Evolutionary conservation across 1,139 yeast species (phyloP).

Genomic region (Torulaspora globosa): DNA sequence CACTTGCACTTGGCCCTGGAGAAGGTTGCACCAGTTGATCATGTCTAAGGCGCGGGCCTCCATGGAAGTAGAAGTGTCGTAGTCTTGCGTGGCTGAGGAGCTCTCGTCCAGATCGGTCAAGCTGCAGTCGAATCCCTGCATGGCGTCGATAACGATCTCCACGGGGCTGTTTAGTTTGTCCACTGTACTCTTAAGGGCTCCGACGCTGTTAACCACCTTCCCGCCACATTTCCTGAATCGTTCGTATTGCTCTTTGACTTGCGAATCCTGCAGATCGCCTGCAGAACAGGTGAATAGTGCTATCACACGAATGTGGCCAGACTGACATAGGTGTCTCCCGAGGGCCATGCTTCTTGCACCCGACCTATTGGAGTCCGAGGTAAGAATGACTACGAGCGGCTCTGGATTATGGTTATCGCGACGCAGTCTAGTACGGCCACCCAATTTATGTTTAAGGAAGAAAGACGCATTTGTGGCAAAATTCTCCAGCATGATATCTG

Average conservation of each 20-base stretch:
- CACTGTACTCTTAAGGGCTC: slow-evolving; percentile 38
- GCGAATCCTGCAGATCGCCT: slow-evolving; percentile 26
- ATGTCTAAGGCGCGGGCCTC: slow-evolving; percentile 33
- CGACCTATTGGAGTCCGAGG: slow-evolving; percentile 66
- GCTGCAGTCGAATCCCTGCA: slow-evolving; percentile 77
- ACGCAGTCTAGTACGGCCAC: slow-evolving; percentile 62
- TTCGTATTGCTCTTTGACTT: slow-evolving; percentile 44
- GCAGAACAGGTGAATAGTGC: slow-evolving; percentile 27
- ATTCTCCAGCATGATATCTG: slow-evolving; percentile 56
- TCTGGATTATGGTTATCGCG: slow-evolving; percentile 68
- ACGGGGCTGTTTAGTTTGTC: slow-evolving; percentile 63
- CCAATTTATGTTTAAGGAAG: slow-evolving; percentile 57
- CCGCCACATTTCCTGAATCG: slow-evolving; percentile 57
- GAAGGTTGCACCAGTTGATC: slow-evolving; percentile 61
- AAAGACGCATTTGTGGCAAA: slow-evolving; percentile 66
- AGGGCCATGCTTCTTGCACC: slow-evolving; percentile 76
- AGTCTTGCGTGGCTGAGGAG: slow-evolving; percentile 30
- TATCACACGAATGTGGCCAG: slow-evolving; percentile 66
- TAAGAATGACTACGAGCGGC: slow-evolving; percentile 65
- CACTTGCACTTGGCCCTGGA: slow-evolving; percentile 44
- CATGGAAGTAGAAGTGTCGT: slow-evolving; percentile 13
- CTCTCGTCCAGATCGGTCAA: slow-evolving; percentile 48
- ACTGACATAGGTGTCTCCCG: slow-evolving; percentile 61
- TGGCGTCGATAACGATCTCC: slow-evolving; percentile 73
- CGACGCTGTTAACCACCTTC: slow-evolving; percentile 42